A percentile compares a stretch with the other conserved stretches of the same genome.
phyloP scores from a whole-genome alignment of 73 alveolate genomes.

The Uronychia setigera region DNA sequence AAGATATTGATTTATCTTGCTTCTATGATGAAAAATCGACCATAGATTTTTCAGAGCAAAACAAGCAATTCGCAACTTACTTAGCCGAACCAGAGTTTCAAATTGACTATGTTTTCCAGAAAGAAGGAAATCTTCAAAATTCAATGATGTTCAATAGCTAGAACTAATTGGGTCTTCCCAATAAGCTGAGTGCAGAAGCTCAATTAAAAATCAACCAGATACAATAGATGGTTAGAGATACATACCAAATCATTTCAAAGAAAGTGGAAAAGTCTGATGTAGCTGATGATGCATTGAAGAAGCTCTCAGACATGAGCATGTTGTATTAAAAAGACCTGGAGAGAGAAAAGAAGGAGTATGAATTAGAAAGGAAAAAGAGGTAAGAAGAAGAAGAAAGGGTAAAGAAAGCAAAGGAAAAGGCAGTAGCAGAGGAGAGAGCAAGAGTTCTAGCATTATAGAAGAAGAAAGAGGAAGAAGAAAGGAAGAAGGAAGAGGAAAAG shows the following conservation, averaged over 20 bases:
- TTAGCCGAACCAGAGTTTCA: no score
- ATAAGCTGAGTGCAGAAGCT: not conserved
- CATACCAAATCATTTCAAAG: no score
- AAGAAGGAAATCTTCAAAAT: no score
- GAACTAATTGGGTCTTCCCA: no score
- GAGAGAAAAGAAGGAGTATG: not conserved
- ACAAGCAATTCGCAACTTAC: no score
- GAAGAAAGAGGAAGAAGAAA: not conserved
- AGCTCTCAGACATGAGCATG: not conserved
- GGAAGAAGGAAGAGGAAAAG: not conserved
- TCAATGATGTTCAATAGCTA: no score
- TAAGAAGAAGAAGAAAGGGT: not conserved
- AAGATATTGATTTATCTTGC: no score
- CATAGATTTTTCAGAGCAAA: no score
- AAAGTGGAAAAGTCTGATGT: no score
- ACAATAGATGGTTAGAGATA: no score
- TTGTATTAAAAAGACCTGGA: not conserved
- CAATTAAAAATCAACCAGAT: not conserved
- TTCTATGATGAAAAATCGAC: no score
- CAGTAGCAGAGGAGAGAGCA: not conserved
- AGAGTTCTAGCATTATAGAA: not conserved
- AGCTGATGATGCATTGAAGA: not conserved
- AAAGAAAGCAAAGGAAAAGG: not conserved
- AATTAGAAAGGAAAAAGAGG: not conserved
- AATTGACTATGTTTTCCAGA: no score